Percentiles rank a stretch among this genome's conserved stretches.
These are phyloP conservation scores for Medicago arabica DNA, from an alignment of 306 rosid genomes.

Conservation along the genomic window DNA sequence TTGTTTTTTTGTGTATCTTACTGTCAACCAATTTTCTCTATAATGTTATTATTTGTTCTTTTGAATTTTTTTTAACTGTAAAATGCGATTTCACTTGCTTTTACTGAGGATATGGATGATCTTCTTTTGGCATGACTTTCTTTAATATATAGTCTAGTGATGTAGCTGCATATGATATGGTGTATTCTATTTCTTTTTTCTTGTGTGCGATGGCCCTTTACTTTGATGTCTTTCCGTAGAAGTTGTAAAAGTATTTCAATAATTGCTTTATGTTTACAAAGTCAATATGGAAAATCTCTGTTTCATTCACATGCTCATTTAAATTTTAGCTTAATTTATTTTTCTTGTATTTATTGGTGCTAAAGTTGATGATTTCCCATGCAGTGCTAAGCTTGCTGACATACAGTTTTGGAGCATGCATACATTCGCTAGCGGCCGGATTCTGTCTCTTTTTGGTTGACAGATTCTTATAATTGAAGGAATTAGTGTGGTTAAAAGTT, in stretches of 20 bases:
- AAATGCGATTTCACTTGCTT: conserved; percentile 1
- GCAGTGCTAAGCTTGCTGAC: conserved; percentile 61
- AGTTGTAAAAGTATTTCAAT: conserved; percentile 23
- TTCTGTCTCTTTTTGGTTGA: conserved; percentile 57
- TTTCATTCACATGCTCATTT: conserved; percentile 30
- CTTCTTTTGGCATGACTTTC: conserved; percentile 17
- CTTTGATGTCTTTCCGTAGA: conserved; percentile 3
- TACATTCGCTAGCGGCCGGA: conserved; percentile 53
- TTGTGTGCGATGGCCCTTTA: background rate
- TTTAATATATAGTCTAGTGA: conserved; percentile 19
- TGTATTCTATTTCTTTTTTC: conserved; percentile 8
- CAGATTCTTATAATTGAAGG: conserved; percentile 54
- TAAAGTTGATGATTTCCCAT: conserved; percentile 49
- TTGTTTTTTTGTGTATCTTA: background rate
- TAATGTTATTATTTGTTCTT: background rate
- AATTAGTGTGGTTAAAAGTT: conserved; percentile 43
- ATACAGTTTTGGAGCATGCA: conserved; percentile 56
- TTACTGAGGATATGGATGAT: conserved; percentile 26
- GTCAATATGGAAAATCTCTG: conserved; percentile 1
- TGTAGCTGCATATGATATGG: conserved; percentile 29
- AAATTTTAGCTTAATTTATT: conserved; percentile 1
- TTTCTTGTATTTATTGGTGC: conserved; percentile 32
- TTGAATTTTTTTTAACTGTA: conserved; percentile 16
- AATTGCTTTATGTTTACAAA: conserved; percentile 15
- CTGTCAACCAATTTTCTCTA: background rate